Percentiles rank a stretch among this genome's conserved stretches.
phyloP scores from a whole-genome alignment of 352 stramenopile species.

The Phytophthora hibernalis region DNA sequence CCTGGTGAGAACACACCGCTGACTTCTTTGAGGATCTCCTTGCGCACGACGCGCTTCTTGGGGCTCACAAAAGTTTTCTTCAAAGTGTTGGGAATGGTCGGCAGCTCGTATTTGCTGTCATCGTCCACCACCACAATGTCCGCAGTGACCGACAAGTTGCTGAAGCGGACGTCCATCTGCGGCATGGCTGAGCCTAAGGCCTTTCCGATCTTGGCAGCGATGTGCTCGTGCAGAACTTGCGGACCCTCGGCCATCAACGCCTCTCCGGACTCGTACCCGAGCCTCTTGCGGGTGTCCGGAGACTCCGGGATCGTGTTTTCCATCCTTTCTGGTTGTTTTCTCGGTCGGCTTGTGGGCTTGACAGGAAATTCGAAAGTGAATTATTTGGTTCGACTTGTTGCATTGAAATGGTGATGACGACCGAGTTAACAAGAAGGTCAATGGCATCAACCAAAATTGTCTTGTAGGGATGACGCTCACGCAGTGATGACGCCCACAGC shows the following conservation, averaged over 20 bases:
- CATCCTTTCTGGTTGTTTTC: slow-evolving; percentile 7
- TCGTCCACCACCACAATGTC: slow-evolving; percentile 24
- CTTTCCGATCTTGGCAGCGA: neutral
- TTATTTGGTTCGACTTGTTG: neutral
- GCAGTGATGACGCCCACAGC: neutral
- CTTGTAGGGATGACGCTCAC: neutral
- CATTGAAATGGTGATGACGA: neutral
- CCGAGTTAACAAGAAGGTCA: neutral
- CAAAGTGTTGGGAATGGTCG: slow-evolving; percentile 31
- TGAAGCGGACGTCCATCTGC: slow-evolving; percentile 48
- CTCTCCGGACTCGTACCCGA: neutral
- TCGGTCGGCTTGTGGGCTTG: slow-evolving; percentile 12
- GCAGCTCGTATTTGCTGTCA: slow-evolving; percentile 30
- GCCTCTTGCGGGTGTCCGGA: neutral
- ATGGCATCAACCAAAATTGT: neutral
- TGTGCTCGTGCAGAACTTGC: neutral
- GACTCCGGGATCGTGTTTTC: neutral
- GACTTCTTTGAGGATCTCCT: slow-evolving; percentile 39
- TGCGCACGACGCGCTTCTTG: slow-evolving; percentile 28
- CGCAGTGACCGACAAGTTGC: slow-evolving; percentile 38
- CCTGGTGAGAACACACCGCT: slow-evolving; percentile 32
- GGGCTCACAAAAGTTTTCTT: slow-evolving; percentile 27
- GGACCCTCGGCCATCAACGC: neutral
- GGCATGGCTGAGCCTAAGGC: slow-evolving; percentile 18
- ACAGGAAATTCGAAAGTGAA: slow-evolving; percentile 19